A percentile compares a stretch with the other conserved stretches of the same genome.
Conservation (phyloP, 257 asterid species). For the Solanum appendiculatum region DNA sequence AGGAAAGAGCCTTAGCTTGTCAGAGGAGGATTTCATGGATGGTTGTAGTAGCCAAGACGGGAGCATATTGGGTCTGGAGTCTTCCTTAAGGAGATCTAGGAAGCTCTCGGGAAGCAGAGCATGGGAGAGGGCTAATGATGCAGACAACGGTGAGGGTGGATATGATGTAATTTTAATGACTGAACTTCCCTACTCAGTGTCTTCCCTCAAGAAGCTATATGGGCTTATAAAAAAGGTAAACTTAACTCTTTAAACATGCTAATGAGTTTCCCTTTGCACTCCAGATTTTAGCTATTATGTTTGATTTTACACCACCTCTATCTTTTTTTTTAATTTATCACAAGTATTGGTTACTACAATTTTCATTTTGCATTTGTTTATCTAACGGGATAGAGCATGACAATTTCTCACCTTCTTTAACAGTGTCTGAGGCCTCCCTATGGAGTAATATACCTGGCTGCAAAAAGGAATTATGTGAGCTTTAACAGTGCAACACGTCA, state of each 20-base stretch:
- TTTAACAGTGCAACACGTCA: conserved; percentile 24
- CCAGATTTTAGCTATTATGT: neutral
- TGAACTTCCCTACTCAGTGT: conserved; percentile 23
- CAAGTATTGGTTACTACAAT: neutral
- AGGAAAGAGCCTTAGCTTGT: conserved; percentile 21
- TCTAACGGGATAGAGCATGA: neutral
- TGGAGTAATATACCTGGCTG: conserved; percentile 28
- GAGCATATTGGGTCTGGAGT: conserved; percentile 23
- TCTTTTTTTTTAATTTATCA: neutral
- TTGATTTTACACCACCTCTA: neutral
- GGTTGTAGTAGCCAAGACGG: conserved; percentile 28
- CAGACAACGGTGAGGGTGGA: conserved; percentile 24
- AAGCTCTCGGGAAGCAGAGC: conserved; percentile 35
- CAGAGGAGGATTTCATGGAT: conserved; percentile 34
- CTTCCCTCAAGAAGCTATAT: conserved; percentile 25
- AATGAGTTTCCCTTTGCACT: neutral
- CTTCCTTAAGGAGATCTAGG: conserved; percentile 22
- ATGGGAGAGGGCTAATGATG: conserved; percentile 24
- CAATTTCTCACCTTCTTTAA: neutral
- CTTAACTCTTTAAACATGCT: neutral
- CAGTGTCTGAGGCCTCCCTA: conserved; percentile 31
- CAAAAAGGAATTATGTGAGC: conserved; percentile 20
- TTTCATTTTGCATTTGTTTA: neutral
- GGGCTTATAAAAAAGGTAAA: conserved; percentile 21
- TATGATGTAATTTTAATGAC: conserved; percentile 26